A percentile compares a stretch with the other conserved stretches of the same genome.
Conservation (phyloP, 345 rosid genomes). For the Eucalyptus tenuipes region DNA sequence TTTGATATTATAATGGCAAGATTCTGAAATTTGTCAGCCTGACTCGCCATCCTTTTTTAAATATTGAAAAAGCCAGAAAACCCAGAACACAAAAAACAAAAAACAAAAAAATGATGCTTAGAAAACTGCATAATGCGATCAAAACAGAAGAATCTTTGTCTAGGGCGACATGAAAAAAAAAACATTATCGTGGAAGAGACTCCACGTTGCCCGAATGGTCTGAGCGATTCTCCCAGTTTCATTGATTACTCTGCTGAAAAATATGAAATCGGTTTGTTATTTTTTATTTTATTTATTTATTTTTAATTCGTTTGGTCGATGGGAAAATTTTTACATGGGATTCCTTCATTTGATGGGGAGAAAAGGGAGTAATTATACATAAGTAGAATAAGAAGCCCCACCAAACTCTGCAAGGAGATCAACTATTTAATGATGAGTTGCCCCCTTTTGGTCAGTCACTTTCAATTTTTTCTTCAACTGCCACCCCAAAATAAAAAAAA, state of each 20-base stretch:
- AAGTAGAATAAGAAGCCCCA: neutral
- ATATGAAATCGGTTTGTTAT: neutral
- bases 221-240: neutral
- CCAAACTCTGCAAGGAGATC: neutral
- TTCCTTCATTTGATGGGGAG: neutral
- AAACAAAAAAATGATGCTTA: neutral
- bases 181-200: conserved; percentile 10
- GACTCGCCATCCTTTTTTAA: neutral
- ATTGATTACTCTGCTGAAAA: neutral
- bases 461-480: neutral
- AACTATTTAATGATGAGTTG: neutral
- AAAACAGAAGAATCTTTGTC: conserved; percentile 29
- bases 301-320: neutral
- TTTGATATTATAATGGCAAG: neutral
- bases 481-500: neutral
- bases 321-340: neutral
- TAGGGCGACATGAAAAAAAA: conserved; percentile 4
- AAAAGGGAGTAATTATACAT: neutral
- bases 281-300: neutral
- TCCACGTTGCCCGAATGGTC: neutral
- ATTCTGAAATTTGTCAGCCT: neutral
- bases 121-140: neutral
- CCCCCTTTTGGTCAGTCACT: neutral
- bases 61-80: neutral
- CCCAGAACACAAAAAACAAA: neutral